A percentile compares a stretch with the other conserved stretches of the same genome.
Evolutionary conservation across 2,329 filamentous ascomycete species (phyloP).

Genomic region (Alternaria longipes): DNA sequence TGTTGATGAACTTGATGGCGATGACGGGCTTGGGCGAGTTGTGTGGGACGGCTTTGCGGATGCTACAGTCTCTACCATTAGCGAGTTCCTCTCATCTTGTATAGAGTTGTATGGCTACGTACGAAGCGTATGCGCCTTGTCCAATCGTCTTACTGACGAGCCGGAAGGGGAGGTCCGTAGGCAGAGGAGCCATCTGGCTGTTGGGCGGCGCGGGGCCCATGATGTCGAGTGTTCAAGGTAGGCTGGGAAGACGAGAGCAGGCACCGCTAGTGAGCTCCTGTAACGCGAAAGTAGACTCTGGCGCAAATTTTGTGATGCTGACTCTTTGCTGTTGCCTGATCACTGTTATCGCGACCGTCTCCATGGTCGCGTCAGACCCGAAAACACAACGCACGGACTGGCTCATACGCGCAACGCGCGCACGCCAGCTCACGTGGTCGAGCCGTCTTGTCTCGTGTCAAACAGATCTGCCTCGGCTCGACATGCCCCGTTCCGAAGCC

Average conservation of each 20-base stretch:
- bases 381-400: slow-evolving; percentile 15
- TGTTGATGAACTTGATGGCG: slow-evolving; percentile 98
- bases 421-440: slow-evolving; percentile 18
- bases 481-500: not conserved
- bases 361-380: slow-evolving; percentile 9
- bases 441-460: not conserved
- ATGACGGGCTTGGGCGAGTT: slow-evolving; percentile 78
- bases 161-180: slow-evolving; percentile 85
- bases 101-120: not conserved
- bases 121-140: slow-evolving; percentile 94
- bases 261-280: not conserved
- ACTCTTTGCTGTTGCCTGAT: slow-evolving; percentile 6
- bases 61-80: slow-evolving; percentile 46
- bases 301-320: not conserved
- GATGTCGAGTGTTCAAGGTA: slow-evolving; percentile 3
- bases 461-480: not conserved
- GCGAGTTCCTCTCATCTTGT: not conserved
- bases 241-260: not conserved
- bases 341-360: slow-evolving; percentile 1
- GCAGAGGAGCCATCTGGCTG: slow-evolving; percentile 89
- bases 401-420: slow-evolving; percentile 8
- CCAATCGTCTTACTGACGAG: slow-evolving; percentile 97
- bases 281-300: not conserved
- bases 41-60: slow-evolving; percentile 89
- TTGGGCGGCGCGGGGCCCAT: slow-evolving; percentile 41